Conservation (phyloP, 2,329 filamentous ascomycete species). For the Botryotinia convoluta region DNA sequence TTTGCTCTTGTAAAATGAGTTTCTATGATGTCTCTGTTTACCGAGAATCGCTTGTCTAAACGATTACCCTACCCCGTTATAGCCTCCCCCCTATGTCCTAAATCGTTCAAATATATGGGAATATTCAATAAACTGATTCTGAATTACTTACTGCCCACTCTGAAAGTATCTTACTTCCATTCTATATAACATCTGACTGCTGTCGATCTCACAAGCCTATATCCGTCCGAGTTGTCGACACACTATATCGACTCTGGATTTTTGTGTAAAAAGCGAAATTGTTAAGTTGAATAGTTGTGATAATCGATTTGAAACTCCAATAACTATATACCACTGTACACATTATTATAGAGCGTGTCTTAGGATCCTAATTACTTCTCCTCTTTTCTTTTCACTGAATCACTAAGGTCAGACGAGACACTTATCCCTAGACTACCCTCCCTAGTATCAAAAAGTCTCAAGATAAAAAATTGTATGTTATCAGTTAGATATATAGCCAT, state of each 20-base stretch:
- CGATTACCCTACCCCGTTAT: neutral
- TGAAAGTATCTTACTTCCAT: neutral
- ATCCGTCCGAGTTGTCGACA: too few relatives aligned
- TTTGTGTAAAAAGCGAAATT: neutral
- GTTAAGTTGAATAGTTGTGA: neutral
- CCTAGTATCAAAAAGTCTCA: neutral
- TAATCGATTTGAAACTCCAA: neutral
- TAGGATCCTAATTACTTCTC: neutral
- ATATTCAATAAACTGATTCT: neutral
- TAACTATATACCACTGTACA: neutral
- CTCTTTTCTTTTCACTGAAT: neutral
- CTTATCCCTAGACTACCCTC: neutral
- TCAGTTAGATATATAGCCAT: neutral
- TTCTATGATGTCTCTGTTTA: neutral
- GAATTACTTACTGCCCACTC: neutral
- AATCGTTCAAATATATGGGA: neutral
- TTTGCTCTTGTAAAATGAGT: neutral
- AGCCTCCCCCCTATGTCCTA: neutral
- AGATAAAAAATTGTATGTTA: neutral
- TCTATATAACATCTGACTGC: neutral
- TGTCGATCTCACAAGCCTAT: neutral
- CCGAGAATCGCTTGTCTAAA: neutral
- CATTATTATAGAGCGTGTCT: neutral
- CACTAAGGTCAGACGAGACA: neutral
- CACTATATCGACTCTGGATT: neutral